These are phyloP conservation scores for Backusella tuberculispora DNA, from an alignment of 192 early-diverging fungal species.

Conservation along the genomic window DNA sequence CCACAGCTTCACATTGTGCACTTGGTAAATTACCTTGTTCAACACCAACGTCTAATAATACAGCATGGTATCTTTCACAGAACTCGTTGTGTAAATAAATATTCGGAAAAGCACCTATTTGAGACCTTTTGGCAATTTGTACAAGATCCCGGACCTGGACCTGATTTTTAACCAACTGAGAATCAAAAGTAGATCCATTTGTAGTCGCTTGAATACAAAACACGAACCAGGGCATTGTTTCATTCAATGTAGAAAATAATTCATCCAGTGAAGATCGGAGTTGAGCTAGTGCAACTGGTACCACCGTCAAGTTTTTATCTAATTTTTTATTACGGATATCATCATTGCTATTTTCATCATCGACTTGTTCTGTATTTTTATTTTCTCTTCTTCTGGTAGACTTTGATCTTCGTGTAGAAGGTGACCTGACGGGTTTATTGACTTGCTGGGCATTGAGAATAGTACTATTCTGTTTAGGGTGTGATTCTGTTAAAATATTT, in stretches of 20 bases:
- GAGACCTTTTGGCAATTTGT: conserved; percentile 65
- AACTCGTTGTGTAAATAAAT: conserved; percentile 79
- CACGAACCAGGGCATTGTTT: conserved; percentile 78
- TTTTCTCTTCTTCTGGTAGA: conserved; percentile 39
- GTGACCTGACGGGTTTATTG: conserved; percentile 68
- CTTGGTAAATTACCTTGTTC: conserved; percentile 36
- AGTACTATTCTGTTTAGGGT: conserved; percentile 72
- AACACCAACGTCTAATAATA: conserved; percentile 49
- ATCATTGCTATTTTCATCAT: conserved; percentile 18
- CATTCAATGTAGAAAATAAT: conserved; percentile 67
- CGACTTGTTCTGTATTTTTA: neutral
- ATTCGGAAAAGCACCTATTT: conserved; percentile 73
- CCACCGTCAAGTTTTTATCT: neutral
- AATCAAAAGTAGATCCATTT: conserved; percentile 65
- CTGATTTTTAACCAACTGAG: conserved; percentile 71
- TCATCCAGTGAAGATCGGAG: conserved; percentile 73
- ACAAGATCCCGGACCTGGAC: conserved; percentile 68
- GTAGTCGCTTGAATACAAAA: conserved; percentile 75
- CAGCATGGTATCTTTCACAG: conserved; percentile 69
- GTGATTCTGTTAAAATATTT: conserved; percentile 71
- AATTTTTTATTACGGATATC: conserved; percentile 8
- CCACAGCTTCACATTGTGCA: conserved; percentile 47
- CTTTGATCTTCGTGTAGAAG: conserved; percentile 56
- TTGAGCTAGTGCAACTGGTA: conserved; percentile 54
- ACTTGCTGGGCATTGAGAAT: conserved; percentile 82